Percentiles rank a stretch among this genome's conserved stretches.
These are phyloP conservation scores for Fagus sylvatica DNA, from an alignment of 306 rosid genomes.

Conservation along the genomic window DNA sequence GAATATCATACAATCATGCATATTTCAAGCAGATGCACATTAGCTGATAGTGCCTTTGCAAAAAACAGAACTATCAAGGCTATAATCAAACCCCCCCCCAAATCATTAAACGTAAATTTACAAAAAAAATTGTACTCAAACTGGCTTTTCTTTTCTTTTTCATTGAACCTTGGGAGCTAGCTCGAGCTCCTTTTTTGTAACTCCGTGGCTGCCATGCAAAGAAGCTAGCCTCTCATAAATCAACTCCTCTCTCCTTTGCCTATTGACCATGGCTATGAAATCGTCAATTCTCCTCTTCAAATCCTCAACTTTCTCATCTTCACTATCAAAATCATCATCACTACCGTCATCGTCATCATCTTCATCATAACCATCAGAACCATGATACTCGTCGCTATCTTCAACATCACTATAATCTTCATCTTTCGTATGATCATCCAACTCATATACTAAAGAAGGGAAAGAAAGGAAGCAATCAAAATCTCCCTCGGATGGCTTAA, in stretches of 20 bases:
- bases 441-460: not conserved
- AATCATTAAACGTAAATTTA: too few species aligned
- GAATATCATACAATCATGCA: too few species aligned
- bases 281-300: conserved; percentile 33
- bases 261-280: conserved; percentile 32
- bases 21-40: too few species aligned
- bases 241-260: conserved; percentile 37
- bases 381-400: not conserved
- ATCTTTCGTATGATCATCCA: not conserved
- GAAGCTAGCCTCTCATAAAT: conserved; percentile 1
- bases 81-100: too few species aligned
- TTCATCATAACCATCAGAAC: conserved; percentile 31
- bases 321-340: not conserved
- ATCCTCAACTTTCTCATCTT: conserved; percentile 20
- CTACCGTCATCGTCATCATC: conserved; percentile 12
- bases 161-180: too few species aligned
- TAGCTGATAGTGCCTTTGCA: too few species aligned
- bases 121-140: too few species aligned
- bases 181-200: too few species aligned
- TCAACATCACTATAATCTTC: not conserved
- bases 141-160: too few species aligned
- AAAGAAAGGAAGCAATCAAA: not conserved
- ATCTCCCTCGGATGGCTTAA: conserved; percentile 10
- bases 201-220: not conserved
- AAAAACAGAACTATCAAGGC: too few species aligned